These are phyloP conservation scores for Protomyces inouyei DNA, from an alignment of 1,139 yeast species.

Conservation along the genomic window DNA sequence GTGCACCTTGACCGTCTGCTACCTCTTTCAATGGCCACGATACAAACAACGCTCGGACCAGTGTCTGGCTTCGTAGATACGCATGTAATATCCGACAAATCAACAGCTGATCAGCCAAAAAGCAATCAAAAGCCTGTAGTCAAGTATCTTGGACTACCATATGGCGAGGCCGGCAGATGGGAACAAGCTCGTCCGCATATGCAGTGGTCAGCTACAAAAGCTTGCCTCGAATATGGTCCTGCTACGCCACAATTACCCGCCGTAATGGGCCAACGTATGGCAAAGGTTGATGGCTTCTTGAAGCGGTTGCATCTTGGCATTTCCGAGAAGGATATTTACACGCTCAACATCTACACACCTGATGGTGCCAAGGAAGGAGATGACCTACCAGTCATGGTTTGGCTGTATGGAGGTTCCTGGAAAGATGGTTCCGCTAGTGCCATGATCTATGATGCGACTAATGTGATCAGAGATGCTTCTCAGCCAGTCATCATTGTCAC, in stretches of 20 bases:
- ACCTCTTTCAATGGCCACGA: background rate
- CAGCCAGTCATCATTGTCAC: slow-evolving; percentile 40
- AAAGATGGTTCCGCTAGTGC: slow-evolving; percentile 38
- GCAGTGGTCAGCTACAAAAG: slow-evolving; percentile 3
- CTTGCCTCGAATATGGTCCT: slow-evolving; percentile 21
- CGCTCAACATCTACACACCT: slow-evolving; percentile 11
- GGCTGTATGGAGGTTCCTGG: slow-evolving; percentile 45
- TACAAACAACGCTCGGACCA: slow-evolving; percentile 18
- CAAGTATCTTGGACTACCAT: slow-evolving; percentile 19
- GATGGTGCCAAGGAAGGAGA: slow-evolving; percentile 23
- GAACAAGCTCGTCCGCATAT: slow-evolving; percentile 7
- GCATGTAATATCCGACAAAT: background rate
- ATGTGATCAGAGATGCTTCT: slow-evolving; percentile 37
- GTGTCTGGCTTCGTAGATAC: slow-evolving; percentile 25
- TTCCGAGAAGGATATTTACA: slow-evolving; percentile 11
- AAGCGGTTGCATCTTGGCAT: slow-evolving; percentile 11
- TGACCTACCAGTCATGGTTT: slow-evolving; percentile 38
- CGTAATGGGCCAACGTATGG: background rate
- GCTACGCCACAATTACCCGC: slow-evolving; percentile 10
- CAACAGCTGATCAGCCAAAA: background rate
- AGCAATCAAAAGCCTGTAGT: slow-evolving; percentile 5
- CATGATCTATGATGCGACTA: slow-evolving; percentile 39
- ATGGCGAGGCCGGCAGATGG: slow-evolving; percentile 19
- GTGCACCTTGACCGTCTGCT: background rate
- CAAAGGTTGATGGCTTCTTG: background rate